Evolutionary conservation across 768 basidiomycete genomes (phyloP), one percentile per base, ranked within the genome.

Genomic region (Tubosaeta brunneosetosa): DNA sequence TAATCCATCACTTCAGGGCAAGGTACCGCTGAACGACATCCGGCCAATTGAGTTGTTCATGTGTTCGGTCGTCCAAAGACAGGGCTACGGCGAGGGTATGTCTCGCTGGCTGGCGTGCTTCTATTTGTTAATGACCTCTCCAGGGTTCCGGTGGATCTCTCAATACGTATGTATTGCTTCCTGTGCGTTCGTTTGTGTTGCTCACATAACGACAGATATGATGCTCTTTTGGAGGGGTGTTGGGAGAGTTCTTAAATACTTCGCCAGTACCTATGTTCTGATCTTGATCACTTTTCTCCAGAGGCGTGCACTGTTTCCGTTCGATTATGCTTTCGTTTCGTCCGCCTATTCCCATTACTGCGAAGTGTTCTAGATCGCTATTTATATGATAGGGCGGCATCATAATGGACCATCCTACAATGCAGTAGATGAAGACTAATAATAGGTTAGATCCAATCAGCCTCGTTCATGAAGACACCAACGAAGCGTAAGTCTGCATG

Each of bases 21-120:
- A 98, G 72, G 91, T 97, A 36, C 95, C 94, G 55, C 82, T 99
- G 66, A 89, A 78, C 61, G 95, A 97, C 71, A 98, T 98, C 61
- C 84, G 97, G 55, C 97, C 97, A 16, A 97, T 99, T 71, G 97
- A 99, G 69, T 81, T 98, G 61, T 99, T 97, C 84, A 99, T 99
- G 97, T 97, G 94, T 77, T 98, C 97, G 13, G 97, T 99, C 51
- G 97, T 99, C 51, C 93, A 95, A 81, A 82, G 95, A 70, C 94
- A 97, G 72, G 95, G 95, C 46, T 98, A 99, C 70, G 95, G 94
- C 55, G 95, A 98, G 76, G 95, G 94, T 84, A 51, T 45, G 74
- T 53, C 36, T 53, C 34, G 47, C 44, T 22, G 2, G 27, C 33
- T 43, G 25, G 19, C 31, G 40, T 22, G 29, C 16, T 48, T 50